A percentile compares a stretch with the other conserved stretches of the same genome.
Conservation (phyloP, 306 rosid genomes). For the Malus sieversii region DNA sequence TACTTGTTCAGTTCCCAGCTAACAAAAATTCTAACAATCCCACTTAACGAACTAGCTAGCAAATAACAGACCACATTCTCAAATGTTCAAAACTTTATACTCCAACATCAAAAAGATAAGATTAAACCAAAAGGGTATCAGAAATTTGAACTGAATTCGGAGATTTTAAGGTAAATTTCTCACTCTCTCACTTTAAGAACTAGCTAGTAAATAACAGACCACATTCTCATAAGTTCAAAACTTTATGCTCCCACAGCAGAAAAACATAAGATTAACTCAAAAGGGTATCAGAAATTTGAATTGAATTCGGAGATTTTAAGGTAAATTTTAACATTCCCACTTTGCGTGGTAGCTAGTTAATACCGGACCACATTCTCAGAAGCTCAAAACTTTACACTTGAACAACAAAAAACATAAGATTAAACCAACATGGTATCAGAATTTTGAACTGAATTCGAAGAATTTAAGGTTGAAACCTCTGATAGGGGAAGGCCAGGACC, state of each 20-base stretch:
- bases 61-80: not conserved
- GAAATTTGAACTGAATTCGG: not conserved
- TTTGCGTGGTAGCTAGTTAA: not conserved
- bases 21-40: not conserved
- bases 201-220: not conserved
- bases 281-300: not conserved
- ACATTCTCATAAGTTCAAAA: not conserved
- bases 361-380: not conserved
- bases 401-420: not conserved
- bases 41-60: not conserved
- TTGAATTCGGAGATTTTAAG: not conserved
- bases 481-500: conserved; percentile 87
- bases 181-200: not conserved
- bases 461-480: conserved; percentile 39
- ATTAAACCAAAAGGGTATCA: not conserved
- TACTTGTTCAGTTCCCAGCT: not conserved
- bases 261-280: not conserved
- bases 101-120: not conserved
- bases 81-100: not conserved
- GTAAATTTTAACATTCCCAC: not conserved
- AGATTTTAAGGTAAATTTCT: not conserved
- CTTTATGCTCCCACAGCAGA: not conserved
- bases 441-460: not conserved
- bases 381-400: not conserved
- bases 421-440: not conserved